phyloP scores from a whole-genome alignment of 768 basidiomycete genomes.

The Leccinum longicurvipes region DNA sequence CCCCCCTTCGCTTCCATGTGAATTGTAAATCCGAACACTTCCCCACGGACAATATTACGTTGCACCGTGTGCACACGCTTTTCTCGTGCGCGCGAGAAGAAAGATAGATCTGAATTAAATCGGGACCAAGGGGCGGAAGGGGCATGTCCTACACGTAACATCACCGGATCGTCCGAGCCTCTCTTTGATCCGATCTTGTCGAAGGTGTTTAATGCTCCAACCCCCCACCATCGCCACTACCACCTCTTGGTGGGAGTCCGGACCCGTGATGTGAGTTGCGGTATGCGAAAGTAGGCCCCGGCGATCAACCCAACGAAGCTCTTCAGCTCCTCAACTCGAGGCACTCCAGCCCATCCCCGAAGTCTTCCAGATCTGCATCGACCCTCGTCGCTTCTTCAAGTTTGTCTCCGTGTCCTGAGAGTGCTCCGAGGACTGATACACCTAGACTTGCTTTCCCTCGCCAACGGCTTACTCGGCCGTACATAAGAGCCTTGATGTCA shows the following conservation, averaged over 20 bases:
- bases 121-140: neutral
- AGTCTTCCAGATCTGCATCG: slow-evolving; percentile 1
- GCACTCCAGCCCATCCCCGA: neutral
- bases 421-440: neutral
- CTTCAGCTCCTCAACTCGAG: neutral
- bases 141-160: neutral
- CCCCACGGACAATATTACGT: neutral
- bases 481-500: slow-evolving; percentile 46
- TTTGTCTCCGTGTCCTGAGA: neutral
- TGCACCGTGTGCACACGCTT: neutral
- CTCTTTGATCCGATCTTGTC: neutral
- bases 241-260: neutral
- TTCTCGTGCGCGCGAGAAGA: neutral
- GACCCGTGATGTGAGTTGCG: neutral
- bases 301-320: neutral
- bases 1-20: neutral
- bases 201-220: neutral
- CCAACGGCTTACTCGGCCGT: slow-evolving; percentile 46
- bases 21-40: neutral
- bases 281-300: neutral
- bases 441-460: slow-evolving; percentile 35
- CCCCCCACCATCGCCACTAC: too few species aligned
- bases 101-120: neutral
- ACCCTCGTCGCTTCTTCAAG: slow-evolving; percentile 1
- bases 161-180: neutral